Conservation (phyloP, 345 rosid species). For the Citrus reticulata region DNA sequence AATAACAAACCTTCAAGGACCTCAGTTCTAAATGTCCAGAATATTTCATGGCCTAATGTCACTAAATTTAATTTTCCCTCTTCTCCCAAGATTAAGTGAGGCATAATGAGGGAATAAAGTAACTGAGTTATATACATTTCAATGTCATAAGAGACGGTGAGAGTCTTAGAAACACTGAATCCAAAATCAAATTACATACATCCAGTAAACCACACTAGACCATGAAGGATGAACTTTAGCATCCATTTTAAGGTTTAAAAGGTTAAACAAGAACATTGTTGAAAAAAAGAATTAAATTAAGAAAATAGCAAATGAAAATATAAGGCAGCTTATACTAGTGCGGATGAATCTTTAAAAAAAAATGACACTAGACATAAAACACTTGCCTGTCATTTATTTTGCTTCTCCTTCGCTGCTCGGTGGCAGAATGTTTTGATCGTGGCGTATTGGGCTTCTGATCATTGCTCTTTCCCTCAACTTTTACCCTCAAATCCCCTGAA, state of each 20-base stretch:
- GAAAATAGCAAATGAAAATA: not conserved
- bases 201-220: not conserved
- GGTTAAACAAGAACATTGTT: not conserved
- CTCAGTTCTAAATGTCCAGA: not conserved
- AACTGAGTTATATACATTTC: no score
- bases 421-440: conserved; percentile 96
- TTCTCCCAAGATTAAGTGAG: not conserved
- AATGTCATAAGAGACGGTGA: not conserved
- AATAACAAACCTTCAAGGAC: not conserved
- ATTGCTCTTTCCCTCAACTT: conserved; percentile 56
- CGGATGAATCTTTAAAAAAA: not conserved
- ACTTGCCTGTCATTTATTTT: conserved; percentile 91
- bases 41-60: not conserved
- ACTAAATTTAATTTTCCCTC: not conserved
- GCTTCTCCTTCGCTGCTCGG: conserved; percentile 97
- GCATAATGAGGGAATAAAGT: not conserved
- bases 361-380: not conserved
- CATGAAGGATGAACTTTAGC: not conserved
- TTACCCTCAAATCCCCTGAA: conserved; percentile 61
- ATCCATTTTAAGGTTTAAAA: not conserved
- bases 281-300: not conserved
- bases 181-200: not conserved
- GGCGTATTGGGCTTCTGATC: conserved; percentile 89
- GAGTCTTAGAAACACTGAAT: not conserved
- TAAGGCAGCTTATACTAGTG: not conserved